Evolutionary conservation across 192 early-diverging fungal genomes (phyloP).

Genomic region (Ramicandelaber brevisporus): DNA sequence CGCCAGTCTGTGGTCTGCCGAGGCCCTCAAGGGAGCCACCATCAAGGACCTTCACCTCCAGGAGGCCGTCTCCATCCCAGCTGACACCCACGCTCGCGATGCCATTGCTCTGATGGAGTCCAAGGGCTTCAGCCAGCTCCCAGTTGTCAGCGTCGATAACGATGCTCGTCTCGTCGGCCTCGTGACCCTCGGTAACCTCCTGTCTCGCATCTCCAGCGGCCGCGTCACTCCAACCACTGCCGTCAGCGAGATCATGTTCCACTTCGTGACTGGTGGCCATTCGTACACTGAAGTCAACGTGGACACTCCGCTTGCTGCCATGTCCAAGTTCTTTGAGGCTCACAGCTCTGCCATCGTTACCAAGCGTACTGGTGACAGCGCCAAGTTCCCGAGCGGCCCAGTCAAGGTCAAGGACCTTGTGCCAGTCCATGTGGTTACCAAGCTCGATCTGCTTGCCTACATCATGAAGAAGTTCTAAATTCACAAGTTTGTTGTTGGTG

Average conservation of each 20-base stretch:
- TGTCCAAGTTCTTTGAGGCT: constrained; percentile 80
- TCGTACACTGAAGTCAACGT: constrained; percentile 73
- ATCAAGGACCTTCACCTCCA: constrained; percentile 57
- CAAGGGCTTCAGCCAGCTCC: constrained; percentile 86
- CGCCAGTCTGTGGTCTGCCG: too few species aligned
- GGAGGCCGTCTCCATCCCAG: constrained; percentile 66
- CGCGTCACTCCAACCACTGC: constrained; percentile 34
- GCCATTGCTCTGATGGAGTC: constrained; percentile 74
- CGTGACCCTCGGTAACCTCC: constrained; percentile 68
- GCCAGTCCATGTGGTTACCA: constrained; percentile 77
- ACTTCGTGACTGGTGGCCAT: constrained; percentile 29
- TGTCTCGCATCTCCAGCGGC: constrained; percentile 51
- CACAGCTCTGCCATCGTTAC: constrained; percentile 82
- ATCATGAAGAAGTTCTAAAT: constrained; percentile 29
- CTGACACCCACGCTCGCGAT: constrained; percentile 38
- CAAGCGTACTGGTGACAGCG: constrained; percentile 26
- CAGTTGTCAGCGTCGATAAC: constrained; percentile 37
- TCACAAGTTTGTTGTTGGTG: constrained; percentile 1
- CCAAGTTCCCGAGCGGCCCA: constrained; percentile 21
- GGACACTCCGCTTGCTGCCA: constrained; percentile 54
- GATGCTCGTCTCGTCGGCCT: constrained; percentile 45
- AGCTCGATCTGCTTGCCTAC: constrained; percentile 70
- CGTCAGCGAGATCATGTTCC: constrained; percentile 56
- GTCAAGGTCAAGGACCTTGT: too few species aligned
- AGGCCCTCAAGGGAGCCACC: too few species aligned